Conservation (phyloP, 2,329 filamentous ascomycete genomes). For the Cercospora janseana region DNA sequence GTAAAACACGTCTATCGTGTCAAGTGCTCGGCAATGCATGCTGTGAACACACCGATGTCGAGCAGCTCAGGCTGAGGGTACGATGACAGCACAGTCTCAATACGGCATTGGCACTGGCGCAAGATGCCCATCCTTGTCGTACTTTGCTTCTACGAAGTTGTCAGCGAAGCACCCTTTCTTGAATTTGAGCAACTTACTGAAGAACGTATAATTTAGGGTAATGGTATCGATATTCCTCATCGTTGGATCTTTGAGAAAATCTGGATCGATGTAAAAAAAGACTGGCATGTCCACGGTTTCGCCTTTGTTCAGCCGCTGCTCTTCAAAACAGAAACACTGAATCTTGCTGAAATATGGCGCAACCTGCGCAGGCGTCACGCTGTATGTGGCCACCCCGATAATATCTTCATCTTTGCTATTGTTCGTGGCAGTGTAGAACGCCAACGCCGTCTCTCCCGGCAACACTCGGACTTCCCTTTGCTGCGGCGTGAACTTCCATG, state of each 20-base stretch:
- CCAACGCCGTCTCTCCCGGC: conserved; percentile 92
- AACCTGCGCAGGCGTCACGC: conserved; percentile 91
- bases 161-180: conserved; percentile 23
- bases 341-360: conserved; percentile 99
- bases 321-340: conserved; percentile 98
- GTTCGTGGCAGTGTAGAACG: conserved; percentile 97
- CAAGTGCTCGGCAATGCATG: too few species aligned
- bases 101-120: conserved; percentile 51
- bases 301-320: conserved; percentile 85
- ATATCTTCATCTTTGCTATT: conserved; percentile 79
- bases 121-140: conserved; percentile 75
- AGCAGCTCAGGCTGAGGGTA: too few species aligned
- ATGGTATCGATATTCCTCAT: conserved; percentile 96
- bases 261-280: conserved; percentile 98
- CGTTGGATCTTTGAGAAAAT: conserved; percentile 84
- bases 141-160: conserved; percentile 65
- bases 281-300: conserved; percentile 99
- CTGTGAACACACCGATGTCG: too few species aligned
- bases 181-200: conserved; percentile 64
- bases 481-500: conserved; percentile 96
- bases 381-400: conserved; percentile 96
- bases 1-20: too few species aligned
- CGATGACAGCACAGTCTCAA: too few species aligned
- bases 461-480: conserved; percentile 94
- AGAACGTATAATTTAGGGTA: conserved; percentile 95